Evolutionary conservation across 2,329 filamentous ascomycete species (phyloP).

Genomic region (Phaeophleospora eucalypticola): DNA sequence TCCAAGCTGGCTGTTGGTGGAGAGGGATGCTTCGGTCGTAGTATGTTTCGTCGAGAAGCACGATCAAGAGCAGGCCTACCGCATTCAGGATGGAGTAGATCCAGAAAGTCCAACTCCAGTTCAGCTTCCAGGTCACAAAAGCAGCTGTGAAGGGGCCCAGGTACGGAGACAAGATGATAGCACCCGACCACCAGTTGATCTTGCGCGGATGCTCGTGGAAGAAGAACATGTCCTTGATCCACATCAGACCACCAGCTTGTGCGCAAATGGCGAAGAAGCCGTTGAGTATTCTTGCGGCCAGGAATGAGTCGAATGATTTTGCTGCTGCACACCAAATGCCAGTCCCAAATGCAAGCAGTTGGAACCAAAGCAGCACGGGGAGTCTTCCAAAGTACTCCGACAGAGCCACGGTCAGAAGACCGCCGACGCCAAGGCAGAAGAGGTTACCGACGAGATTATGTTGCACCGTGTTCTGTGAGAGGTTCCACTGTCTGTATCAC

Average conservation of each 20-base stretch:
- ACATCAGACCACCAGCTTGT: conserved; percentile 42
- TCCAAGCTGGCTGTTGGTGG: conserved; percentile 32
- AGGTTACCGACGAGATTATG: conserved; percentile 19
- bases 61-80: conserved; percentile 38
- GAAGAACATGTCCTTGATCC: conserved; percentile 56
- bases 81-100: conserved; percentile 35
- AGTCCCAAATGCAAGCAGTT: conserved; percentile 30
- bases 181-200: conserved; percentile 36
- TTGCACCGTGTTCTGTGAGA: conserved; percentile 38
- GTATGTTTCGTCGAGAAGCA: conserved; percentile 49
- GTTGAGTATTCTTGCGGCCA: conserved; percentile 37
- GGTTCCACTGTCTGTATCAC: conserved; percentile 36
- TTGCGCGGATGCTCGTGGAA: conserved; percentile 50
- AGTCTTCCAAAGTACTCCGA: conserved; percentile 43
- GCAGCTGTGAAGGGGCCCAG: conserved; percentile 41
- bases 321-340: conserved; percentile 39
- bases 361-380: conserved; percentile 38
- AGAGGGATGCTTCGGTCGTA: conserved; percentile 42
- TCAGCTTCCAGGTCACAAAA: conserved; percentile 45
- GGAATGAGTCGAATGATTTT: conserved; percentile 36
- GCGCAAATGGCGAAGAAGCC: conserved; percentile 40
- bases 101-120: conserved; percentile 49
- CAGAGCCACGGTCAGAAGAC: conserved; percentile 38
- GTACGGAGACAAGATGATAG: conserved; percentile 35
- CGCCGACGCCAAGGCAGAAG: conserved; percentile 43